phyloP scores from a whole-genome alignment of 192 early-diverging fungal species.

The Linnemannia hyalina region DNA sequence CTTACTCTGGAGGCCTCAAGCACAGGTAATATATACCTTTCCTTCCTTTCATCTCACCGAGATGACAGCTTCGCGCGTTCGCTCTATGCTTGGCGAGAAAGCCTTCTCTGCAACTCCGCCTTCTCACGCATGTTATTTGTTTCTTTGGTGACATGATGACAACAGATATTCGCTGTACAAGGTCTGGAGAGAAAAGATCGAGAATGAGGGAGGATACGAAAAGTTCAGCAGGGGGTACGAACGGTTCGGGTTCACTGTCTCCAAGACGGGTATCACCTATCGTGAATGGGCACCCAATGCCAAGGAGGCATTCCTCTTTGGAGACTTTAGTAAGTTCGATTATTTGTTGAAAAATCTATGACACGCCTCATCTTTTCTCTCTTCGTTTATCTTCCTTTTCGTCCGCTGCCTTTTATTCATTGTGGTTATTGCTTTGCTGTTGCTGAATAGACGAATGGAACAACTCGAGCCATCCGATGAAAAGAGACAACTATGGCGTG shows the following conservation, averaged over 20 bases:
- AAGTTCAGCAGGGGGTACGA: slow-evolving; percentile 87
- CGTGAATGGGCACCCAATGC: slow-evolving; percentile 97
- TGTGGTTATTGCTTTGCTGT: too few relatives aligned
- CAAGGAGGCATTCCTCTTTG: slow-evolving; percentile 83
- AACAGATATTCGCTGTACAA: slow-evolving; percentile 69
- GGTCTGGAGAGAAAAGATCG: slow-evolving; percentile 78
- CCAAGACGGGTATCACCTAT: slow-evolving; percentile 75
- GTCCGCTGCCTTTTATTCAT: not conserved
- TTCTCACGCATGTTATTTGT: not conserved
- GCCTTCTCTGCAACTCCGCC: not conserved
- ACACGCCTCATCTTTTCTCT: not conserved
- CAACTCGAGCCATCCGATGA: slow-evolving; percentile 79
- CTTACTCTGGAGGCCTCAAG: slow-evolving; percentile 72
- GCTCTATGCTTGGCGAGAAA: too few relatives aligned
- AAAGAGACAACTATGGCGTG: slow-evolving; percentile 84
- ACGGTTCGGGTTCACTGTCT: slow-evolving; percentile 82
- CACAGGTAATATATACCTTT: slow-evolving; percentile 60
- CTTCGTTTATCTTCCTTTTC: not conserved
- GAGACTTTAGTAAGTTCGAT: slow-evolving; percentile 88
- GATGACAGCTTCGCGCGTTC: too few relatives aligned
- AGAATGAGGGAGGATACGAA: slow-evolving; percentile 86
- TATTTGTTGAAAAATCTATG: not conserved
- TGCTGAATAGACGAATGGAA: slow-evolving; percentile 84
- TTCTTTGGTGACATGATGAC: too few relatives aligned
- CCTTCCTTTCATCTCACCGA: not conserved